A percentile compares a stretch with the other conserved stretches of the same genome.
Evolutionary conservation across 805 yeast genomes (phyloP).

Genomic region (Barnettozyma californica): DNA sequence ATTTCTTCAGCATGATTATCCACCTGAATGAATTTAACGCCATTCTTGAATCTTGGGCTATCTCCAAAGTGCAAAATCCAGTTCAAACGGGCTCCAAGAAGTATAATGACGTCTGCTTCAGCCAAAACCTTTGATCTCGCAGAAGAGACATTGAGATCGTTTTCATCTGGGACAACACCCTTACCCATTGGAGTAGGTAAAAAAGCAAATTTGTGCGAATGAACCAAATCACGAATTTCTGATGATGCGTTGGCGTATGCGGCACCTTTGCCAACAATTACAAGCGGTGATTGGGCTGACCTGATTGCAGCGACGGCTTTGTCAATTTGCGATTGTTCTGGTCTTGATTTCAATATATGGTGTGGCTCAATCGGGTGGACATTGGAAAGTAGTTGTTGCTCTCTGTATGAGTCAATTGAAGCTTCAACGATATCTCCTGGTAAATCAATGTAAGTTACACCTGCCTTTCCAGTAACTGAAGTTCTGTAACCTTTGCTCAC

Average conservation of each 20-base stretch:
- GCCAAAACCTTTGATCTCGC: constrained; percentile 58
- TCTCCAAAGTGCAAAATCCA: constrained; percentile 72
- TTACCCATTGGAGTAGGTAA: constrained; percentile 79
- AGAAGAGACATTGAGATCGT: constrained; percentile 47
- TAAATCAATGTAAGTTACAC: constrained; percentile 57
- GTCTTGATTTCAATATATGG: constrained; percentile 29
- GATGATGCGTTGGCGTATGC: constrained; percentile 40
- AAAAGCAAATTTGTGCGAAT: constrained; percentile 43
- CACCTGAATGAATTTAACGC: constrained; percentile 50
- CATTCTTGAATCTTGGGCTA: constrained; percentile 42
- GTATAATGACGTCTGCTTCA: constrained; percentile 51
- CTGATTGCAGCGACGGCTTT: constrained; percentile 32
- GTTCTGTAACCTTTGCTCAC: constrained; percentile 43
- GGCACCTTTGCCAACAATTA: constrained; percentile 65
- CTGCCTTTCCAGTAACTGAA: constrained; percentile 47
- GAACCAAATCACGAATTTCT: constrained; percentile 37
- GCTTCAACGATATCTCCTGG: constrained; percentile 53
- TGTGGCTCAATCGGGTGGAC: constrained; percentile 8
- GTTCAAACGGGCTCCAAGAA: constrained; percentile 64
- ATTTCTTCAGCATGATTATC: constrained; percentile 50
- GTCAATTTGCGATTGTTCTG: constrained; percentile 31
- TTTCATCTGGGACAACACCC: constrained; percentile 54
- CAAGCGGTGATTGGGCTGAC: constrained; percentile 41
- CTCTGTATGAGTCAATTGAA: background rate
- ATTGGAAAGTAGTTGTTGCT: background rate